A percentile compares a stretch with the other conserved stretches of the same genome.
These are phyloP conservation scores for Candida maesae DNA, from an alignment of 805 yeast species.

Conservation along the genomic window DNA sequence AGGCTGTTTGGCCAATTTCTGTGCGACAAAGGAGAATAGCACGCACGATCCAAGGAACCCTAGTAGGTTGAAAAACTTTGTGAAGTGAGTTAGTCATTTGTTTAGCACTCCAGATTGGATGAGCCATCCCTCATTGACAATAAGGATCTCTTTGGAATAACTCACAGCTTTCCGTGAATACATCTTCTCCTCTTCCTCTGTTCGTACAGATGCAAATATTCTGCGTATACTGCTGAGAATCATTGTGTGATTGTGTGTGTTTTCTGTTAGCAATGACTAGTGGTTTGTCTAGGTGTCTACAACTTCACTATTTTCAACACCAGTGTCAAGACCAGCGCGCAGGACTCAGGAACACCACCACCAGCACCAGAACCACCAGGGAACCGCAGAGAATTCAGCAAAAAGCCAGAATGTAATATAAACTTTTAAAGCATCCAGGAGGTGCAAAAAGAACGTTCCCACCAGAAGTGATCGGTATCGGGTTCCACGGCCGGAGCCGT, in stretches of 20 bases:
- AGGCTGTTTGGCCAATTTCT: constrained; percentile 34
- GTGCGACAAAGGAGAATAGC: constrained; percentile 75
- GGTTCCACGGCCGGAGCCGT: constrained; percentile 34
- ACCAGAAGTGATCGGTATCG: constrained; percentile 59
- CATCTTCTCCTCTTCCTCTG: constrained; percentile 80
- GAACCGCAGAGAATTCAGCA: too few relatives aligned
- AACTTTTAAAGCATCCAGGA: too few relatives aligned
- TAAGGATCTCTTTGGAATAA: background rate
- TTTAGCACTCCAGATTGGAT: background rate
- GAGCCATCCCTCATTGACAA: too few relatives aligned
- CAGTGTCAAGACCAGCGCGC: too few relatives aligned
- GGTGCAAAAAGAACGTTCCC: constrained; percentile 31
- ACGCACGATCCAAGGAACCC: constrained; percentile 84
- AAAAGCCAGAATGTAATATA: too few relatives aligned
- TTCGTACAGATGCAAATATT: constrained; percentile 75
- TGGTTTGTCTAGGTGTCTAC: too few relatives aligned
- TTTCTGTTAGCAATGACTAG: constrained; percentile 5
- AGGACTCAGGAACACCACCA: background rate
- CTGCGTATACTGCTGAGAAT: constrained; percentile 72
- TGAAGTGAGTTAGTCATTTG: background rate
- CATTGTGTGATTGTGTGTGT: constrained; percentile 33
- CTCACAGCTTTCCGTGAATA: constrained; percentile 69
- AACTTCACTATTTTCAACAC: too few relatives aligned
- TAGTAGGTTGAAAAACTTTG: constrained; percentile 60
- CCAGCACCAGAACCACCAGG: too few relatives aligned